Evolutionary conservation across 2,329 filamentous ascomycete genomes (phyloP), one percentile per base, ranked within the genome.

Genomic region (Aschersonia sp.): DNA sequence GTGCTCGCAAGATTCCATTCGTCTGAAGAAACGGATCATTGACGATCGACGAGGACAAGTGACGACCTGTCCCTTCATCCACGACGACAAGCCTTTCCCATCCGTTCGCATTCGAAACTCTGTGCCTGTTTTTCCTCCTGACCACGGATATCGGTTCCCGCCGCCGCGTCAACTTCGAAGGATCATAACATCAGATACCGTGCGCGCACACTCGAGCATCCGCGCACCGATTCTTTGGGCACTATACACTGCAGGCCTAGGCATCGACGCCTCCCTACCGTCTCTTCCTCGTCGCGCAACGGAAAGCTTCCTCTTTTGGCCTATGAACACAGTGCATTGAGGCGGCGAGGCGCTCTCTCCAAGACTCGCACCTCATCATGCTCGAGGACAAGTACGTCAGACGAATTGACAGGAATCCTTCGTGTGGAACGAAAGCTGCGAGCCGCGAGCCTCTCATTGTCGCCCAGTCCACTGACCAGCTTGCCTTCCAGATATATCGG

Each of bases 401-500:
- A 44, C 9, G 9, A 14, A 29, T 8, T 42, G 40, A 14, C 22
- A 8, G 9, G 22, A 42, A 11, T 35, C 46, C 37, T 40, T 46
- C 8, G 45, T 11, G 11, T 22, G 5, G 29, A 12, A n/a, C 30
- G 31, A 14, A 7, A n/a, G 11, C 29, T 4, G 35, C 39, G 29
- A 9, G 32, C 10, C 14, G 22, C 14, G 40, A 9, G 40, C 31
- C 5, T 10, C 8, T 10, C 11, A n/a, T 22, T 32, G 4, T 7
- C 14, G 31, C 30, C 5, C 12, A 37, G 8, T 12, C 12, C 9
- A 31, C 6, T 29, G 4, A 31, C 44, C 49, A 14, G 47, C 32
- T 6, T 29, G 22, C n/a, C 5, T 9, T 32, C 14, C 60, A 87
- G 84, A 71, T 88, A 87, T 61, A 79, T 88, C 59, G 84, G 84